phyloP scores from a whole-genome alignment of 75 land plant genomes.

The Selaginella moellendorffii region DNA sequence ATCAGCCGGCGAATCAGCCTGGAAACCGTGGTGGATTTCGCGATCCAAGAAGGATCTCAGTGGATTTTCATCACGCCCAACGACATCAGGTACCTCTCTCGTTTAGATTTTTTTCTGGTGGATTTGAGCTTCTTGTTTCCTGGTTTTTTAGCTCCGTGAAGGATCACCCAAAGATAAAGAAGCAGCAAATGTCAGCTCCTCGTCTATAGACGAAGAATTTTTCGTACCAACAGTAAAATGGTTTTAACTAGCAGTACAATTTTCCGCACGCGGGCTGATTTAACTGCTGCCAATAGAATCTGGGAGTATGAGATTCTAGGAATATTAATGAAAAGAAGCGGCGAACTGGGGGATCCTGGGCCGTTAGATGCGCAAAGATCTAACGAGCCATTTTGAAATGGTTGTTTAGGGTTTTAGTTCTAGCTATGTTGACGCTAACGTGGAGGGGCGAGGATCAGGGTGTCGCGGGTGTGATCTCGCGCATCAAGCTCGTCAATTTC shows the following conservation, averaged over 20 bases:
- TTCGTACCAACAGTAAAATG: no score
- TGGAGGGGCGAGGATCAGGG: no score
- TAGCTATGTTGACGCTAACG: no score
- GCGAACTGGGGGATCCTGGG: no score
- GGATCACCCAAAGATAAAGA: slow-evolving; percentile 43
- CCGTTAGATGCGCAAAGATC: no score
- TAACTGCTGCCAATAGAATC: no score
- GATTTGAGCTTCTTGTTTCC: not conserved
- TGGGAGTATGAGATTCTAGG: no score
- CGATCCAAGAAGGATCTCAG: slow-evolving; percentile 74
- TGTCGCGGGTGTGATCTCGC: not conserved
- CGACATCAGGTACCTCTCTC: slow-evolving; percentile 55
- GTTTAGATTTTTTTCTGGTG: not conserved
- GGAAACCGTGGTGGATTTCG: slow-evolving; percentile 81
- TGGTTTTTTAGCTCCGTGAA: slow-evolving; percentile 49
- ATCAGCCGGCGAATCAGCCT: slow-evolving; percentile 90
- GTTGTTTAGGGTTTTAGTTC: no score
- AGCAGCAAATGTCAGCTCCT: slow-evolving; percentile 86
- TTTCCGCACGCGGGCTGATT: no score
- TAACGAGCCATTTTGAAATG: no score
- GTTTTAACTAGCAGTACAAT: no score
- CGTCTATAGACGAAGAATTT: slow-evolving; percentile 23
- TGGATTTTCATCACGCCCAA: slow-evolving; percentile 98
- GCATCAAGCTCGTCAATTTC: not conserved
- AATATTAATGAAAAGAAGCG: no score